Evolutionary conservation across 202 grass and related monocot species (phyloP).

Genomic region (Schoenoplectus tabernaemontani): DNA sequence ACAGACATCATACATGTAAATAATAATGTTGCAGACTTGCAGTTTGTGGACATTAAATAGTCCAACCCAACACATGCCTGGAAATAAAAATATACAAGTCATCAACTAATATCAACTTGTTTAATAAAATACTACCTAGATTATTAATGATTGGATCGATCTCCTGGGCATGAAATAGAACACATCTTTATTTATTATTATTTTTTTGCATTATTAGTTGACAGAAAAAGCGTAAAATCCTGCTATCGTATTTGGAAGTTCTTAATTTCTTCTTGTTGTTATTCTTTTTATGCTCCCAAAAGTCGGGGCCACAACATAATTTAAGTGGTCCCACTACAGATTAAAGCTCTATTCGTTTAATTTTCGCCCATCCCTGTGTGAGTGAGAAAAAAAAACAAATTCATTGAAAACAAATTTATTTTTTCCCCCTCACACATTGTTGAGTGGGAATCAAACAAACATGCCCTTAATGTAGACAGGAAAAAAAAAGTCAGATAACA

Average conservation of each 20-base stretch:
- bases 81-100: slow-evolving; percentile 1
- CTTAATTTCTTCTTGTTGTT: background rate
- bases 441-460: too few species aligned
- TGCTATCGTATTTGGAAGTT: background rate
- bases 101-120: background rate
- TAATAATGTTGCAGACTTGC: too few species aligned
- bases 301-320: background rate
- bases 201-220: background rate
- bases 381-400: too few species aligned
- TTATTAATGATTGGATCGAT: too few species aligned
- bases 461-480: too few species aligned
- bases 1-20: too few species aligned
- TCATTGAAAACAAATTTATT: too few species aligned
- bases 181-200: background rate
- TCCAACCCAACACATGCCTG: background rate
- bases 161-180: background rate
- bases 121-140: background rate
- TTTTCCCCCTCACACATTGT: too few species aligned
- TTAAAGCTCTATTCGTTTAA: too few species aligned
- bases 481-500: background rate
- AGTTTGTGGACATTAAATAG: too few species aligned
- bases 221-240: background rate
- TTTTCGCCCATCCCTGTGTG: too few species aligned
- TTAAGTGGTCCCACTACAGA: too few species aligned
- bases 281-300: background rate